Percentiles rank a stretch among this genome's conserved stretches.
Conservation (phyloP, 805 yeast genomes). For the Kregervanrija fluxuum region DNA sequence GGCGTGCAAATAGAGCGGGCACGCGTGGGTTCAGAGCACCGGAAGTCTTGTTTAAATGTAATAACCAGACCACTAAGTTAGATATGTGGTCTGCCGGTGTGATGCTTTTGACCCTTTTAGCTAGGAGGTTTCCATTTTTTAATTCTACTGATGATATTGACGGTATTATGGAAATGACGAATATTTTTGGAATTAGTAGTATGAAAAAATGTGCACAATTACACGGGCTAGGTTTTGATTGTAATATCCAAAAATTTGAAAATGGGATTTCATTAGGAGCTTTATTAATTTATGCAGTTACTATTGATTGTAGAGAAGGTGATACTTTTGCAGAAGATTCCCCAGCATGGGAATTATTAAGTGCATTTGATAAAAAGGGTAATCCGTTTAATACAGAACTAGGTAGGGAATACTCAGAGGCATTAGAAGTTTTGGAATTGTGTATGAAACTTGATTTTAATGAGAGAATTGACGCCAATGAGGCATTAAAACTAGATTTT, state of each 20-base stretch:
- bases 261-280: constrained; percentile 33
- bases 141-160: constrained; percentile 91
- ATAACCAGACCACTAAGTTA: constrained; percentile 71
- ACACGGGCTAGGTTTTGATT: constrained; percentile 85
- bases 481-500: constrained; percentile 50
- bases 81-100: constrained; percentile 95
- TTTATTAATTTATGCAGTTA: constrained; percentile 37
- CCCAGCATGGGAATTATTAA: constrained; percentile 59
- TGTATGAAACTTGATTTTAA: constrained; percentile 53
- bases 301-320: constrained; percentile 39
- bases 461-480: constrained; percentile 50
- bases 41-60: constrained; percentile 81
- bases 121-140: constrained; percentile 86
- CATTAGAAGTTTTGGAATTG: constrained; percentile 48
- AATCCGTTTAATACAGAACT: constrained; percentile 28
- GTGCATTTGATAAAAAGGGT: constrained; percentile 38
- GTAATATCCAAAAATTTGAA: constrained; percentile 46
- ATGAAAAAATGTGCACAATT: constrained; percentile 71
- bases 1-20: constrained; percentile 96
- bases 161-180: constrained; percentile 77
- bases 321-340: constrained; percentile 65
- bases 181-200: constrained; percentile 68
- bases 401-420: constrained; percentile 35
- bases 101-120: constrained; percentile 67
- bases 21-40: constrained; percentile 95